Percentiles rank a stretch among this genome's conserved stretches.
Conservation (phyloP, 2,329 filamentous ascomycete species). For the Claviceps humidiphila region DNA sequence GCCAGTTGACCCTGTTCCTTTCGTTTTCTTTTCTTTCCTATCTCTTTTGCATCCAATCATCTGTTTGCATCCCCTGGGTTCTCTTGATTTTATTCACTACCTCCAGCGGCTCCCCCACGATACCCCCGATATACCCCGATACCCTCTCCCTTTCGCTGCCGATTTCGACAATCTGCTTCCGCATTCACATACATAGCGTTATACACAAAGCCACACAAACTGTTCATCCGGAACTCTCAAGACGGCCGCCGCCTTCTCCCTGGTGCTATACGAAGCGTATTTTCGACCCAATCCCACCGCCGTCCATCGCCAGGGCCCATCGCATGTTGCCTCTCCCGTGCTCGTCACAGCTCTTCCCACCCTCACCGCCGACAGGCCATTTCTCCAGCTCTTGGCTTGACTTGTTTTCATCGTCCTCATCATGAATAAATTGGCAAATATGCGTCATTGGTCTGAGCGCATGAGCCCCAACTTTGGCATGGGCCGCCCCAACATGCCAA, state of each 20-base stretch:
- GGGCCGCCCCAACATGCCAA: conserved; percentile 44
- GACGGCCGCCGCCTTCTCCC: neutral
- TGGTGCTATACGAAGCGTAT: conserved; percentile 13
- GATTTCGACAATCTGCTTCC: conserved; percentile 5
- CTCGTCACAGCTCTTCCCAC: neutral
- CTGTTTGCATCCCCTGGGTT: conserved; percentile 5
- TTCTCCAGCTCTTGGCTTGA: neutral
- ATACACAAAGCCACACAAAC: no score
- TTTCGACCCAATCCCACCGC: conserved; percentile 14
- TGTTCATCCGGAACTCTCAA: neutral
- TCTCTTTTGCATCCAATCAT: neutral
- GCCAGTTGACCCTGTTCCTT: conserved; percentile 2
- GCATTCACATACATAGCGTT: neutral
- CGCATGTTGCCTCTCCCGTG: conserved; percentile 4
- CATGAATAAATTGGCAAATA: conserved; percentile 60
- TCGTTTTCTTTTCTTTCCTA: neutral
- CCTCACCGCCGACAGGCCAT: conserved; percentile 3
- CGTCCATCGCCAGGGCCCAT: conserved; percentile 5
- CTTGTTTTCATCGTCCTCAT: conserved; percentile 20
- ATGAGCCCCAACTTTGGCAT: conserved; percentile 57
- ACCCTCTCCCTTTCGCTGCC: conserved; percentile 10
- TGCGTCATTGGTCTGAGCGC: conserved; percentile 60
- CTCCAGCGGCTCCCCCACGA: conserved; percentile 4
- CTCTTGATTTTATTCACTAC: conserved; percentile 3
- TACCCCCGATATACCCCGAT: conserved; percentile 9